These are phyloP conservation scores for Colletotrichum spaethianum DNA, from an alignment of 2,329 filamentous ascomycete species.

Conservation along the genomic window DNA sequence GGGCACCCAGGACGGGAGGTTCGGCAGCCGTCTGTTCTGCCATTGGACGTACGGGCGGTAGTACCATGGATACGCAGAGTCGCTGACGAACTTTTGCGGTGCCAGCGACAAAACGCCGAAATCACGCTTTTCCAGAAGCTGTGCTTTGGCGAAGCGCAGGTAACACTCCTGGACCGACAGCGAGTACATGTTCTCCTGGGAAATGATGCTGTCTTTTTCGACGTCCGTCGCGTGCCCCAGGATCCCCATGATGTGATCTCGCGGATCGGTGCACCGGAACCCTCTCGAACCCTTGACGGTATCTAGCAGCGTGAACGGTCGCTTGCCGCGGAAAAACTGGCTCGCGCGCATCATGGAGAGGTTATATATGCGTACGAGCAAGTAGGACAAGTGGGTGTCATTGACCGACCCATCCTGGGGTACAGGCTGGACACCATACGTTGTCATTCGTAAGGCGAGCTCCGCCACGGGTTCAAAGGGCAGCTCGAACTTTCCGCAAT, in stretches of 20 bases:
- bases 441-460: conserved; percentile 13
- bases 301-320: conserved; percentile 19
- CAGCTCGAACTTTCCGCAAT: conserved; percentile 21
- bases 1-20: conserved; percentile 19
- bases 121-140: conserved; percentile 6
- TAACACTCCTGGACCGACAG: conserved; percentile 16
- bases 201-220: conserved; percentile 21
- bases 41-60: conserved; percentile 1
- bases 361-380: conserved; percentile 10
- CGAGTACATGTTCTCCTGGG: conserved; percentile 6
- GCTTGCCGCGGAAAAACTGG: conserved; percentile 17
- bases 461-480: conserved; percentile 2
- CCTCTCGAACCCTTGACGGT: conserved; percentile 10
- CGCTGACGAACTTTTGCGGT: not conserved
- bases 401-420: not conserved
- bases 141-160: conserved; percentile 1
- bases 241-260: conserved; percentile 19
- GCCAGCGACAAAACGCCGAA: conserved; percentile 1
- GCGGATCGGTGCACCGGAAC: conserved; percentile 23
- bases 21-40: conserved; percentile 2
- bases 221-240: conserved; percentile 10
- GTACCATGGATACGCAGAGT: conserved; percentile 9
- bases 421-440: conserved; percentile 3
- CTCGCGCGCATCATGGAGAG: conserved; percentile 23
- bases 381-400: conserved; percentile 2